Base-by-base conservation (phyloP, 139 green algal species). In the Chlamydomonas asymmetrica region DNA sequence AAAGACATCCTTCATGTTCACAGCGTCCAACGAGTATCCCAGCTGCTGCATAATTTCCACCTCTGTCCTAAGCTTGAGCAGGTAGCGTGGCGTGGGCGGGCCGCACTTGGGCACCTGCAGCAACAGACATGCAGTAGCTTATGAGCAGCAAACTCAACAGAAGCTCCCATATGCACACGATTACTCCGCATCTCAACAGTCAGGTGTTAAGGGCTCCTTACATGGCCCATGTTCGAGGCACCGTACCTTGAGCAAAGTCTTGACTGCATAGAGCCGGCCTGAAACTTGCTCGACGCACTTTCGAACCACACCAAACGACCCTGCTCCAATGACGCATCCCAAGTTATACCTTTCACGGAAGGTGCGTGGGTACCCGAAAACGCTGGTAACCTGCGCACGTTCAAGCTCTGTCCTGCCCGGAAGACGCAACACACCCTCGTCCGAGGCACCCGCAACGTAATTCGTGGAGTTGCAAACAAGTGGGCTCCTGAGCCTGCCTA, bases 41-140 rank as follows among this genome's bases (percentile, higher is more conserved):
- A 98, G 84, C 82, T 97, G 93, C 76, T 90, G 81, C 93, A 98
- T 98, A 25, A 93, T 92, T 66, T 97, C 93, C 54, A 97, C 91
- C 76, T 98, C 94, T 0, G 89, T 92, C 48, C 95, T 90, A 25
- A 98, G 85, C 85, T 98, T 98, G 10, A 97, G 84, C 45, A 98
- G 87, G 81, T 98, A 97, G 13, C 94, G 79, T 5, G 93, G 92
- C 18, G 91, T 97, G 37, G 85, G 67, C 45, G 83, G 69, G 16
- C 88, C 84, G 20, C 87, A 81, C 77, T 95, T 97, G 48, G 93
- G 93, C 29, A 88, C 67, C n/a, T n/a, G n/a, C n/a, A n/a, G n/a
- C n/a, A n/a, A n/a, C n/a, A n/a, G n/a, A n/a, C n/a, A n/a, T n/a
- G n/a, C n/a, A n/a, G n/a, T n/a, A n/a, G n/a, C n/a, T n/a, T n/a